phyloP scores from a whole-genome alignment of 257 asterid species.

The Scutellaria minor region DNA sequence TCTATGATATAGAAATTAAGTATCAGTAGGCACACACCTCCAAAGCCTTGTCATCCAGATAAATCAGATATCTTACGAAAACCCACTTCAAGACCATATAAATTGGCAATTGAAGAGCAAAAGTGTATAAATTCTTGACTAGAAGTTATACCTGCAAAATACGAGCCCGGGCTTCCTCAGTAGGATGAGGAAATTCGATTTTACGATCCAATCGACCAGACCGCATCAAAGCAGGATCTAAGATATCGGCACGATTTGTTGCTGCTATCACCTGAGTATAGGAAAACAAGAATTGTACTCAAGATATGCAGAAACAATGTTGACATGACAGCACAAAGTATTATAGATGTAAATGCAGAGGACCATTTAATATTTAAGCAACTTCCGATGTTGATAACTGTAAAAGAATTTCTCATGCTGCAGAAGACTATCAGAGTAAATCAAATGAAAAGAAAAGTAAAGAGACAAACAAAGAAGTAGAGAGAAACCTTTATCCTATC shows the following conservation, averaged over 20 bases:
- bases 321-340: neutral
- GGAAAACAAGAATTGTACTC: neutral
- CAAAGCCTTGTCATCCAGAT: neutral
- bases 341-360: neutral
- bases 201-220: conserved; percentile 98
- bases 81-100: neutral
- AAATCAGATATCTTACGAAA: neutral
- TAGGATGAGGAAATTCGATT: conserved; percentile 50
- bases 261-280: conserved; percentile 87
- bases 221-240: conserved; percentile 95
- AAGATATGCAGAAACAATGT: neutral
- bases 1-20: conserved; percentile 45
- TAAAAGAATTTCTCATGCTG: conserved; percentile 3
- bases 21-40: neutral
- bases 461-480: neutral
- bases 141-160: conserved; percentile 65
- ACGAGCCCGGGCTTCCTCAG: conserved; percentile 91
- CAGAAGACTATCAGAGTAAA: conserved; percentile 14
- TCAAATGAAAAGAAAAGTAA: neutral
- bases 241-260: conserved; percentile 91
- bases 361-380: neutral
- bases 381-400: neutral
- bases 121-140: conserved; percentile 15
- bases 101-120: neutral
- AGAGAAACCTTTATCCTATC: conserved; percentile 70